Base-by-base conservation (phyloP, 805 yeast genomes). In the Metschnikowia gelsemii region DNA sequence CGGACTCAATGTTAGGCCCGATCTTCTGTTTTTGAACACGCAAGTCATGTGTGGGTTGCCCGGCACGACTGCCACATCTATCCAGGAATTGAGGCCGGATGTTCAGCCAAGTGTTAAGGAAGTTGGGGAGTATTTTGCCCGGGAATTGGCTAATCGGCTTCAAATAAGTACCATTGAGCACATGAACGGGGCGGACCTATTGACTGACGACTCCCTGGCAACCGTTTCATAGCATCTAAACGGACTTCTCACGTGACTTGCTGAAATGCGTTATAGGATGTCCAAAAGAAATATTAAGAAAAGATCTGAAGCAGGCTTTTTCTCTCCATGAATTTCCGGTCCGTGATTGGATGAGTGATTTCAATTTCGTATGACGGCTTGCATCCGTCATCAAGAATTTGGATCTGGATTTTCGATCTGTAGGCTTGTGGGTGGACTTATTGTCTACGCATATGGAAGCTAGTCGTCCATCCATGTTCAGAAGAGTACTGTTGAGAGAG, bases 31-130 rank as follows among this genome's bases (percentile, higher is more conserved):
- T 63, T 73, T 91, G 52, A 83, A 87, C 45, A 63, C 74, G 0
- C 78, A 87, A 48, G 82, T 79, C 4, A 87, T 95, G 74, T 93
- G 99, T 66, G 98, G 98, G 1, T 67, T 90, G 24, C 79, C 84
- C 0, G 78, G 75, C 5, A 73, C 75, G 30, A 32, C 31, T 8
- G 72, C 75, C 38, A 68, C 73, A 2, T 65, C 72, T 3, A 54
- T 70, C 9, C 36, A 45, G 20, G 54, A 54, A 23, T 18, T 28
- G 19, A 32, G 25, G 28, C 43, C 49, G 9, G 49, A 40, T 13
- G 36, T 55, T 30, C 42, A 28, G 19, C 62, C 58, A 1, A 42
- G 38, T 14, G 35, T 52, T 17, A 55, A 61, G 37, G 62, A 59
- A 4, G 63, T 59, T 5, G 73, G 65, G 1, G 50, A 52, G 20